phyloP scores from a whole-genome alignment of 768 basidiomycete genomes.

The Lactifluus subvellereus region DNA sequence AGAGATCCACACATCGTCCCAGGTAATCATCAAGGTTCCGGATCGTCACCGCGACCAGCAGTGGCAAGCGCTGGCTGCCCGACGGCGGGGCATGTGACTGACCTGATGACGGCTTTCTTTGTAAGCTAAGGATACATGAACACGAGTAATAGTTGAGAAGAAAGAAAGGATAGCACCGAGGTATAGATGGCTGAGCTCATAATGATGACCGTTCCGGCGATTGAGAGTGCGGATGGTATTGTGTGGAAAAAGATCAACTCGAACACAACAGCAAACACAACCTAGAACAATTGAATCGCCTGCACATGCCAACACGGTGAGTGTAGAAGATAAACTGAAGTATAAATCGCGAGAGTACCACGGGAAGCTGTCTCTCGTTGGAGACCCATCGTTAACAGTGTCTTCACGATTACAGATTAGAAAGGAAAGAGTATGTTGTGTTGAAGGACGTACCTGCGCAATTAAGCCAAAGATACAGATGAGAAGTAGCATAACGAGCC shows the following conservation, averaged over 20 bases:
- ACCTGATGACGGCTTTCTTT: background rate
- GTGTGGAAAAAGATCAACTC: slow-evolving; percentile 62
- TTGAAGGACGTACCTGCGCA: slow-evolving; percentile 33
- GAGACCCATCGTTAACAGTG: slow-evolving; percentile 55
- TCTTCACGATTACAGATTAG: slow-evolving; percentile 28
- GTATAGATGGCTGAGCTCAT: slow-evolving; percentile 56
- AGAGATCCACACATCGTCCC: no score
- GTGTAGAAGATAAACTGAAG: slow-evolving; percentile 36
- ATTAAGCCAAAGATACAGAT: slow-evolving; percentile 50
- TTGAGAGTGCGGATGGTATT: slow-evolving; percentile 50
- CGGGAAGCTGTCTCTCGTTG: slow-evolving; percentile 57
- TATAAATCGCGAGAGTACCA: slow-evolving; percentile 56
- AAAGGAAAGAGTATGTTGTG: background rate
- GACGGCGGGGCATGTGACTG: no score
- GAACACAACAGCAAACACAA: slow-evolving; percentile 60
- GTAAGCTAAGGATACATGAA: background rate
- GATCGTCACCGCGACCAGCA: background rate
- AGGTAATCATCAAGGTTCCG: background rate
- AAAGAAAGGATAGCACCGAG: slow-evolving; percentile 41
- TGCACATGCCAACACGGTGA: background rate
- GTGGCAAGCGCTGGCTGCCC: no score
- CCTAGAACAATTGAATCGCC: slow-evolving; percentile 25
- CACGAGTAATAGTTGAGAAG: background rate
- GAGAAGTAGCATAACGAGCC: slow-evolving; percentile 43
- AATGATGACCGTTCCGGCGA: slow-evolving; percentile 61